Evolutionary conservation across 208 protist species (phyloP).

Genomic region (Trypanosoma avium): DNA sequence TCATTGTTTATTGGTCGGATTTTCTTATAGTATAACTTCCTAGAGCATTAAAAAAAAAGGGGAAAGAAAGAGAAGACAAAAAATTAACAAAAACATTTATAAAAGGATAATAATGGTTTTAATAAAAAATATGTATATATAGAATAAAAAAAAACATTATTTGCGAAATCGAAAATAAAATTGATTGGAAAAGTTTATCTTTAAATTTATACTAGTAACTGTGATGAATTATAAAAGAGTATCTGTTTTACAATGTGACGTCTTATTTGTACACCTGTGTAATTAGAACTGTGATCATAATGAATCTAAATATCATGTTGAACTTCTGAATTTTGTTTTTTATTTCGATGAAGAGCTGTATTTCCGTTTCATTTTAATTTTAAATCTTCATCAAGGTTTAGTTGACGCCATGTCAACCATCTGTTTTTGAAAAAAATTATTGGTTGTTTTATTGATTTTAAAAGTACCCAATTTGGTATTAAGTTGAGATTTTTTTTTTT

Average conservation of each 20-base stretch:
- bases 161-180: slow-evolving; percentile 11
- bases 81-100: neutral
- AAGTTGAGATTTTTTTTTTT: slow-evolving; percentile 32
- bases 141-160: too few relatives aligned
- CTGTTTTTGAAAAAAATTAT: slow-evolving; percentile 33
- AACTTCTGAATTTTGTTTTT: neutral
- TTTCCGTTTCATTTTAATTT: neutral
- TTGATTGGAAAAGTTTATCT: neutral
- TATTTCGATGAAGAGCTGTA: too few relatives aligned
- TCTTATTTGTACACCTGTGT: neutral
- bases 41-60: neutral
- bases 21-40: too few relatives aligned
- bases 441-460: slow-evolving; percentile 32
- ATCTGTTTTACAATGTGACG: slow-evolving; percentile 6
- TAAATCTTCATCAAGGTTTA: slow-evolving; percentile 21
- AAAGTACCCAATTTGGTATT: slow-evolving; percentile 38
- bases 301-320: slow-evolving; percentile 19
- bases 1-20: too few relatives aligned
- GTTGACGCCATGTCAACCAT: slow-evolving; percentile 35
- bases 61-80: slow-evolving; percentile 12
- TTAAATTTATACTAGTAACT: neutral
- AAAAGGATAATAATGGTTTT: neutral
- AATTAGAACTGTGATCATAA: neutral
- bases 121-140: slow-evolving; percentile 3
- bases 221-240: slow-evolving; percentile 31